Conservation (phyloP, 2,329 filamentous ascomycete species). For the Thermothelomyces thermophilus region DNA sequence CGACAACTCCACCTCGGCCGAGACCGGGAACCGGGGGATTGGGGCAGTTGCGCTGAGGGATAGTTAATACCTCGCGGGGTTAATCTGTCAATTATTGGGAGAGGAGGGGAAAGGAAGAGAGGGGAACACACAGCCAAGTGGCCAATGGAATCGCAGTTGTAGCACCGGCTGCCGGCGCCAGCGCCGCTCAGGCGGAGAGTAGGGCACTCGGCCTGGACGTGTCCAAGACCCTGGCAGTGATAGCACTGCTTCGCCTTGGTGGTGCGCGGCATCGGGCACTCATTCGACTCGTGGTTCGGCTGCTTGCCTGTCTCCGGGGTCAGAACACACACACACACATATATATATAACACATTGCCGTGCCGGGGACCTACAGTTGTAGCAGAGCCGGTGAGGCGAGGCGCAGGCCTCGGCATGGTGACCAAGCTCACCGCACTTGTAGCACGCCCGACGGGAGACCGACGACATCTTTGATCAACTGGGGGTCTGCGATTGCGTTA, state of each 20-base stretch:
- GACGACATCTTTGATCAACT: slow-evolving; percentile 56
- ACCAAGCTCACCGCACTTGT: slow-evolving; percentile 77
- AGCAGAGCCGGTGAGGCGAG: slow-evolving; percentile 95
- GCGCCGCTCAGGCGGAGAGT: slow-evolving; percentile 86
- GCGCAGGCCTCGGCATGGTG: slow-evolving; percentile 89
- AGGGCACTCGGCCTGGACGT: slow-evolving; percentile 98
- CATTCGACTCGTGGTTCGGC: slow-evolving; percentile 90
- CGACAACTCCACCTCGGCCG: slow-evolving; percentile 60
- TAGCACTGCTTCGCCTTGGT: slow-evolving; percentile 99
- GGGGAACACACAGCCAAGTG: slow-evolving; percentile 77
- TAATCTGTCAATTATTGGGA: not conserved
- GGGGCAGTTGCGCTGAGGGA: slow-evolving; percentile 67
- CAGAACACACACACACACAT: too few species aligned
- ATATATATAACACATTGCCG: too few species aligned
- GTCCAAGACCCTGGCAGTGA: slow-evolving; percentile 96
- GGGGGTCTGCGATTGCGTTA: slow-evolving; percentile 10
- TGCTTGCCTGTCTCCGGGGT: slow-evolving; percentile 59
- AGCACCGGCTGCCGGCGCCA: slow-evolving; percentile 80
- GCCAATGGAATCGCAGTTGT: slow-evolving; percentile 88
- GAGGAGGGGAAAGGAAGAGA: not conserved
- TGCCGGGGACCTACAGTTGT: slow-evolving; percentile 94
- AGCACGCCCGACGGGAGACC: slow-evolving; percentile 75
- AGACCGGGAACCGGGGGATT: slow-evolving; percentile 58
- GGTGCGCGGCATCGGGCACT: slow-evolving; percentile 91
- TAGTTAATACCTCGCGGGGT: slow-evolving; percentile 2